Conservation (phyloP, 2,329 filamentous ascomycete species). For the Aspergillus cejpii region DNA sequence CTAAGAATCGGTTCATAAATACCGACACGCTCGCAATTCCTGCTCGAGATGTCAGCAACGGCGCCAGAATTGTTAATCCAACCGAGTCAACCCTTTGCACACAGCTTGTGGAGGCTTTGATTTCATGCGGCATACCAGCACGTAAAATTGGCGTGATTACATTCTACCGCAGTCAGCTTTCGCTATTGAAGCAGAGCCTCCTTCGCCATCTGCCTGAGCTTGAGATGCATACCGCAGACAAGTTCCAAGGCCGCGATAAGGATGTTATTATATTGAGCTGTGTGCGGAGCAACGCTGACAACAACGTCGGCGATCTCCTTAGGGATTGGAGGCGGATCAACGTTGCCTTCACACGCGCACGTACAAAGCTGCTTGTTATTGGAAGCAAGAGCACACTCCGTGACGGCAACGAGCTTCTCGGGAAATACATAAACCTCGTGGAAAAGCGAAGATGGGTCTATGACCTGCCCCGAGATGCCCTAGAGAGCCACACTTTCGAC, state of each 20-base stretch:
- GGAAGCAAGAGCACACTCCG: slow-evolving; percentile 74
- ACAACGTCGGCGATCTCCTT: slow-evolving; percentile 80
- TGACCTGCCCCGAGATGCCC: slow-evolving; percentile 58
- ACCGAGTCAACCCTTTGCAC: slow-evolving; percentile 71
- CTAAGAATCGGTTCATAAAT: slow-evolving; percentile 80
- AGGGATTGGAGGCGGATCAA: slow-evolving; percentile 92
- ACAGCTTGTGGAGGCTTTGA: slow-evolving; percentile 72
- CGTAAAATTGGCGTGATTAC: slow-evolving; percentile 88
- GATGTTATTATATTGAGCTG: slow-evolving; percentile 82
- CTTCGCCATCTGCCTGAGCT: slow-evolving; percentile 55
- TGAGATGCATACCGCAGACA: slow-evolving; percentile 95
- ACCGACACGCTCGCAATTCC: slow-evolving; percentile 65
- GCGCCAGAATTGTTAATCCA: slow-evolving; percentile 80
- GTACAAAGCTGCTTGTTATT: slow-evolving; percentile 82
- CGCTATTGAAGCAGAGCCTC: slow-evolving; percentile 68
- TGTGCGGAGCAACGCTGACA: slow-evolving; percentile 76
- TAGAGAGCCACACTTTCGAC: slow-evolving; percentile 63
- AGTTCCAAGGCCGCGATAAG: slow-evolving; percentile 94
- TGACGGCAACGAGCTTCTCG: slow-evolving; percentile 64
- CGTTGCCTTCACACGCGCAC: slow-evolving; percentile 87
- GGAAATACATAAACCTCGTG: slow-evolving; percentile 69
- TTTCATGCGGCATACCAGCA: slow-evolving; percentile 67
- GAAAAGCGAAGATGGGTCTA: slow-evolving; percentile 72
- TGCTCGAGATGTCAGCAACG: slow-evolving; percentile 59
- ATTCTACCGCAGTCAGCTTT: slow-evolving; percentile 88